A percentile compares a stretch with the other conserved stretches of the same genome.
These are phyloP conservation scores for Cryptococcus sp. DNA, from an alignment of 1,284 basidiomycete species.

Conservation along the genomic window DNA sequence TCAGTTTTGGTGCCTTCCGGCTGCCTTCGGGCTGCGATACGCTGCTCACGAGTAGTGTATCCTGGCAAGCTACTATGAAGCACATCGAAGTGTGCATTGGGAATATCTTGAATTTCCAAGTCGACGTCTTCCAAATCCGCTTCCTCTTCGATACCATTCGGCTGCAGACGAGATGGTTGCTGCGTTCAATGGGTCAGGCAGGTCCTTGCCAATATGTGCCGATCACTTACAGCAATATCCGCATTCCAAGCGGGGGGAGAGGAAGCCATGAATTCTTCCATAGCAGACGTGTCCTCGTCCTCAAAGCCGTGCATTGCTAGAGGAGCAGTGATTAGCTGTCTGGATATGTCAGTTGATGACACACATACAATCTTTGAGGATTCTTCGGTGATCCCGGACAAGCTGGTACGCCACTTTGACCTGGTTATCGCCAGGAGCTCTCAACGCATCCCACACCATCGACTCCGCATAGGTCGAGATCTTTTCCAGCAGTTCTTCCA, in stretches of 20 bases:
- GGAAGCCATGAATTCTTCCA: constrained; percentile 57
- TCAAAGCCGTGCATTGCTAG: constrained; percentile 39
- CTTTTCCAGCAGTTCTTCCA: constrained; percentile 74
- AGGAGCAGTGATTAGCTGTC: background rate
- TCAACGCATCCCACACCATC: constrained; percentile 81
- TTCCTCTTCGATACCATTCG: constrained; percentile 56
- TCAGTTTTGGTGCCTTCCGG: no score
- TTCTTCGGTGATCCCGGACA: constrained; percentile 81
- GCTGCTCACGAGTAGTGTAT: constrained; percentile 37
- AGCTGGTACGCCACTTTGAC: constrained; percentile 97
- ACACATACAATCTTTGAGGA: constrained; percentile 69
- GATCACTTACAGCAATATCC: constrained; percentile 41
- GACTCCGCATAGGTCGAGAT: constrained; percentile 77
- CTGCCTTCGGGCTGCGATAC: no score
- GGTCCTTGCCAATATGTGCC: no score
- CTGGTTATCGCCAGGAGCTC: constrained; percentile 85
- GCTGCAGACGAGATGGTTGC: constrained; percentile 19
- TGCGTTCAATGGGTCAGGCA: constrained; percentile 12
- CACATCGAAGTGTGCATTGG: constrained; percentile 70
- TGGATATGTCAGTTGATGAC: background rate
- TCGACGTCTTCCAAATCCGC: constrained; percentile 64
- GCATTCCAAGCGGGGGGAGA: constrained; percentile 59
- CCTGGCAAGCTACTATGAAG: constrained; percentile 77
- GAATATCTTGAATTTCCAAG: constrained; percentile 58
- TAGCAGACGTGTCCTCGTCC: constrained; percentile 52